Conservation (phyloP, 768 basidiomycete species). For the Rhodotorula sphaerocarpa region DNA sequence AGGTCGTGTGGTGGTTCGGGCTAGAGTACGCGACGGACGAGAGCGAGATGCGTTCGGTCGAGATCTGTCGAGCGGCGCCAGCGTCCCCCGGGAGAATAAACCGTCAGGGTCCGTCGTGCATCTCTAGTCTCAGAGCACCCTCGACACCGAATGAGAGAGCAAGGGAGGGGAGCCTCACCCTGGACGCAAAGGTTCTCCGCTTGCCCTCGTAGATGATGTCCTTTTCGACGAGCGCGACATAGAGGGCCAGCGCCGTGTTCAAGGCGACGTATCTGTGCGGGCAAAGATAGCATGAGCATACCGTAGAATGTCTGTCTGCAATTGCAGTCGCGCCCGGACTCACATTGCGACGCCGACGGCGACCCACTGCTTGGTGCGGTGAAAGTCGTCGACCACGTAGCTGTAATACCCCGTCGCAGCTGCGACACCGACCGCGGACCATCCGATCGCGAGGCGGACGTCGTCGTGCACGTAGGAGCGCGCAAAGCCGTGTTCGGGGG, state of each 20-base stretch:
- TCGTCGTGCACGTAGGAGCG: slow-evolving; percentile 82
- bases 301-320: neutral
- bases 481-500: slow-evolving; percentile 66
- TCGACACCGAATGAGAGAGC: neutral
- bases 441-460: slow-evolving; percentile 75
- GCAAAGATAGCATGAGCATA: neutral
- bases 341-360: slow-evolving; percentile 70
- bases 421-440: slow-evolving; percentile 74
- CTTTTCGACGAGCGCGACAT: slow-evolving; percentile 78
- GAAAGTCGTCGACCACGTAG: slow-evolving; percentile 66
- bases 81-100: too few relatives aligned
- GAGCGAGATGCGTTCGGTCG: slow-evolving; percentile 24
- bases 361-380: slow-evolving; percentile 71
- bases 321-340: slow-evolving; percentile 39
- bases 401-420: slow-evolving; percentile 74
- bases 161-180: slow-evolving; percentile 50
- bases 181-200: slow-evolving; percentile 78
- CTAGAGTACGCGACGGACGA: slow-evolving; percentile 15
- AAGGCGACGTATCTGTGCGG: slow-evolving; percentile 63
- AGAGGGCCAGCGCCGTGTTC: slow-evolving; percentile 63
- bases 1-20: neutral
- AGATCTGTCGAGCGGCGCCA: slow-evolving; percentile 8
- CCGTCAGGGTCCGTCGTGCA: neutral
- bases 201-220: slow-evolving; percentile 79
- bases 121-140: too few relatives aligned